Percentiles rank a stretch among this genome's conserved stretches.
Evolutionary conservation across 2,329 filamentous ascomycete genomes (phyloP).

Genomic region (Hypoxylon sp.): DNA sequence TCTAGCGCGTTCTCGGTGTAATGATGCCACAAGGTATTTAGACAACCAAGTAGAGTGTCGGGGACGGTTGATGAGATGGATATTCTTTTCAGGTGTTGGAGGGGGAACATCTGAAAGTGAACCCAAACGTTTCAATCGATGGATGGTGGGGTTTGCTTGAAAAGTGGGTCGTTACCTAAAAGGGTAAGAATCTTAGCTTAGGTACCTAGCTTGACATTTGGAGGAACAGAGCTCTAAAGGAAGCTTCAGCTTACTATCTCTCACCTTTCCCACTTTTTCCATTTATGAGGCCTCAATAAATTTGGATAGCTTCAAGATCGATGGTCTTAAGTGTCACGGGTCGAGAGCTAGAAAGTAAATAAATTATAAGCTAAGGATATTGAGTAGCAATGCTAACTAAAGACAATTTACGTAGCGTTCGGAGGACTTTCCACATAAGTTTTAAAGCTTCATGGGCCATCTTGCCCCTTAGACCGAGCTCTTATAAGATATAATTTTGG

Average conservation of each 20-base stretch:
- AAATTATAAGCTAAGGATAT: neutral
- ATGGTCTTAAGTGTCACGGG: neutral
- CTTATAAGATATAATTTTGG: neutral
- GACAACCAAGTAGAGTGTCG: slow-evolving; percentile 13
- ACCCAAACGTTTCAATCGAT: slow-evolving; percentile 30
- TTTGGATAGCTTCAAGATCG: neutral
- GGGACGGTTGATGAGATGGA: slow-evolving; percentile 21
- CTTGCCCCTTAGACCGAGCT: slow-evolving; percentile 2
- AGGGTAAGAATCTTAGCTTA: slow-evolving; percentile 26
- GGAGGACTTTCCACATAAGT: slow-evolving; percentile 26
- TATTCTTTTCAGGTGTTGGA: slow-evolving; percentile 35
- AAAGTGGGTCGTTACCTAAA: slow-evolving; percentile 25
- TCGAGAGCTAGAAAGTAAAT: neutral
- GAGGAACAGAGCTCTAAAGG: slow-evolving; percentile 6
- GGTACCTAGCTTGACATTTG: neutral
- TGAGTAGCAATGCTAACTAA: neutral
- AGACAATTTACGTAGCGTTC: slow-evolving; percentile 6
- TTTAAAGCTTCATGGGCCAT: slow-evolving; percentile 20
- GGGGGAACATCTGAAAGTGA: slow-evolving; percentile 37
- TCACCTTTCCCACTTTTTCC: neutral
- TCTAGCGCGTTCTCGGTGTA: slow-evolving; percentile 7
- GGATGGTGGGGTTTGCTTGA: slow-evolving; percentile 29
- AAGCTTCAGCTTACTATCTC: slow-evolving; percentile 19
- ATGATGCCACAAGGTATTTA: slow-evolving; percentile 21
- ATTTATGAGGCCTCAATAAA: neutral